phyloP scores from a whole-genome alignment of 1,139 yeast genomes.

The Zygoascus hellenicus region DNA sequence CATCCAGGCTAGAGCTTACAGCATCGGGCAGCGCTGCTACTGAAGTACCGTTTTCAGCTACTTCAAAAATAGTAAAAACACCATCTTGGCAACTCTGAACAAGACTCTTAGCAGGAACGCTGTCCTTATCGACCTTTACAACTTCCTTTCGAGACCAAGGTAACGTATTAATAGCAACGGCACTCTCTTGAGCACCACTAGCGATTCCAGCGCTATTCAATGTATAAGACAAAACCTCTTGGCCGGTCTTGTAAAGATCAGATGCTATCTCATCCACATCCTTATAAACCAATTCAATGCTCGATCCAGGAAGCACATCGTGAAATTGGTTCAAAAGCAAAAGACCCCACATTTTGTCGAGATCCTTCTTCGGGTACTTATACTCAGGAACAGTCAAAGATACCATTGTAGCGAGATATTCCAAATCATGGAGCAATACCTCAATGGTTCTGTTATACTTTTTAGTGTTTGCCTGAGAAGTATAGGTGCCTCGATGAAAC shows the following conservation, averaged over 20 bases:
- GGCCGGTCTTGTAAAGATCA: conserved; percentile 49
- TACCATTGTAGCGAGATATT: conserved; percentile 69
- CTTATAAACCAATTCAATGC: conserved; percentile 90
- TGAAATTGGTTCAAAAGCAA: conserved; percentile 89
- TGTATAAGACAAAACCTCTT: conserved; percentile 48
- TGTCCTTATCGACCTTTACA: conserved; percentile 34
- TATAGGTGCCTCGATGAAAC: conserved; percentile 95
- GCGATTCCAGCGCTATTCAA: conserved; percentile 25
- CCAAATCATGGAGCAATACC: conserved; percentile 74
- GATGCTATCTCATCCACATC: conserved; percentile 79
- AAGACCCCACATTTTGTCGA: conserved; percentile 78
- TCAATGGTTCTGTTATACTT: conserved; percentile 72
- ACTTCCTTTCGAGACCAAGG: conserved; percentile 66
- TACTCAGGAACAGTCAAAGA: conserved; percentile 50
- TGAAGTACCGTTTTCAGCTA: conserved; percentile 19
- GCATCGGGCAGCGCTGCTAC: conserved; percentile 10
- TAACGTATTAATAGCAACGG: conserved; percentile 47
- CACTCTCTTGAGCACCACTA: conserved; percentile 16
- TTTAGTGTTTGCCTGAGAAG: conserved; percentile 80
- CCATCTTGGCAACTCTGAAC: conserved; percentile 12
- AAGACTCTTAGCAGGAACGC: conserved; percentile 6
- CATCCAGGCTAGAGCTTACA: conserved; percentile 12
- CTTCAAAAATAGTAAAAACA: conserved; percentile 16
- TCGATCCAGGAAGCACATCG: conserved; percentile 95
- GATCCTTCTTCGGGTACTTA: conserved; percentile 62